phyloP scores from a whole-genome alignment of 2,329 filamentous ascomycete genomes.

The Hysterium pulicare region DNA sequence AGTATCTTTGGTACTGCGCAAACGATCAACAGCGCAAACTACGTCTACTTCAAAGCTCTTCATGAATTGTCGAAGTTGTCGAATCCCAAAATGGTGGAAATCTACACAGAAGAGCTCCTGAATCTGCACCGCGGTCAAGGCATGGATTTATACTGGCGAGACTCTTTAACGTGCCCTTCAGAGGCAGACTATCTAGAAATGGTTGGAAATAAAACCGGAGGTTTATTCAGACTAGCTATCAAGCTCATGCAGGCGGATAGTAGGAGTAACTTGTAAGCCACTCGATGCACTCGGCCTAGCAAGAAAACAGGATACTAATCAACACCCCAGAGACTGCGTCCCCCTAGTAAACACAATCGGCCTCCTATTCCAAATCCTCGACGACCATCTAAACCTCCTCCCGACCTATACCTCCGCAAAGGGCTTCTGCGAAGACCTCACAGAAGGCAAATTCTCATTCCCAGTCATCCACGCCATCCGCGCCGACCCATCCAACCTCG shows the following conservation, averaged over 20 bases:
- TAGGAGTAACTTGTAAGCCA: constrained; percentile 40
- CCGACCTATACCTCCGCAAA: constrained; percentile 76
- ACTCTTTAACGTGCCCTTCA: constrained; percentile 76
- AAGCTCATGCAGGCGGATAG: constrained; percentile 83
- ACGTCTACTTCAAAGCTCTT: constrained; percentile 79
- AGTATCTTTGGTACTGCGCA: constrained; percentile 81
- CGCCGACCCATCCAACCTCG: constrained; percentile 66
- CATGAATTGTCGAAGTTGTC: constrained; percentile 69
- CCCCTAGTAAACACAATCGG: constrained; percentile 83
- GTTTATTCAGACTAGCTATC: constrained; percentile 78
- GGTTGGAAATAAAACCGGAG: constrained; percentile 88
- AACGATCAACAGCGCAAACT: constrained; percentile 88
- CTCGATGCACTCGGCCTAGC: not conserved
- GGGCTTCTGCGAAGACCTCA: constrained; percentile 91
- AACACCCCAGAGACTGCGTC: constrained; percentile 61
- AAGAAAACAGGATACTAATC: constrained; percentile 3
- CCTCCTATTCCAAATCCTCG: constrained; percentile 84
- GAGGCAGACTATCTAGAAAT: constrained; percentile 93
- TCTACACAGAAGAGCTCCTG: constrained; percentile 78
- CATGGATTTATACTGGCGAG: constrained; percentile 89
- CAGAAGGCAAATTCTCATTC: constrained; percentile 96
- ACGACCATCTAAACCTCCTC: constrained; percentile 87
- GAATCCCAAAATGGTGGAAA: constrained; percentile 63
- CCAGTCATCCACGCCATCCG: constrained; percentile 93
- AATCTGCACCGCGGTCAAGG: constrained; percentile 85